Base-by-base conservation (phyloP, 495 filamentous ascomycete genomes). In the Aspergillus funiculosus region DNA sequence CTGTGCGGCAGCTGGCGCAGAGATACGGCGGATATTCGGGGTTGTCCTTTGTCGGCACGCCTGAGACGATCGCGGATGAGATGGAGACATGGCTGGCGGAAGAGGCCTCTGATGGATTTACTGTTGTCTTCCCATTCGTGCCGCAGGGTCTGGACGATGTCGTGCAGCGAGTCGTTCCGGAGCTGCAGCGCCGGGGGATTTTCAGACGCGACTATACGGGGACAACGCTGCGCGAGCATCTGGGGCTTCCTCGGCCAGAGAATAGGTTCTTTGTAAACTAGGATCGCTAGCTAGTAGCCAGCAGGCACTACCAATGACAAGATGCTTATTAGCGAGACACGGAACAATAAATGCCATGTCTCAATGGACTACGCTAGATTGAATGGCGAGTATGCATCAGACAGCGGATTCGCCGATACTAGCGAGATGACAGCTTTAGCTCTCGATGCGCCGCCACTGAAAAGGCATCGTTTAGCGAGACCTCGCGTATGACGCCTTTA, bases 231-330 rank as follows among this genome's bases (percentile, higher is more conserved):
- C 57, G 72, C 21, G 75, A 78, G 53, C 74, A 78, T 50, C 58
- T 75, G 27, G 75, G 75, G 5, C 60, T 79, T 15, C 60, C 66
- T 19, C 60, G 73, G 14, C 75, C 73, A 10, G 53, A 61, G 49
- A 79, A 78, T 45, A 66, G 60, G 15, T 79, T 76, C 57, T 79
- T 77, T 29, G 21, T n/a, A n/a, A n/a, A n/a, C n/a, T n/a, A n/a
- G n/a, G n/a, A n/a, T n/a, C n/a, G n/a, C n/a, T n/a, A n/a, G n/a
- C n/a, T n/a, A n/a, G n/a, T n/a, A n/a, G n/a, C n/a, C n/a, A n/a
- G n/a, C n/a, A n/a, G n/a, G n/a, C n/a, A n/a, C n/a, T n/a, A n/a
- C n/a, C n/a, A n/a, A n/a, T n/a, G n/a, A n/a, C n/a, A n/a, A n/a
- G n/a, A n/a, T n/a, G n/a, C n/a, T n/a, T n/a, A n/a, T n/a, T n/a